phyloP scores from a whole-genome alignment of 371 early-diverging fungal species.

The Capillidium heterosporum region DNA sequence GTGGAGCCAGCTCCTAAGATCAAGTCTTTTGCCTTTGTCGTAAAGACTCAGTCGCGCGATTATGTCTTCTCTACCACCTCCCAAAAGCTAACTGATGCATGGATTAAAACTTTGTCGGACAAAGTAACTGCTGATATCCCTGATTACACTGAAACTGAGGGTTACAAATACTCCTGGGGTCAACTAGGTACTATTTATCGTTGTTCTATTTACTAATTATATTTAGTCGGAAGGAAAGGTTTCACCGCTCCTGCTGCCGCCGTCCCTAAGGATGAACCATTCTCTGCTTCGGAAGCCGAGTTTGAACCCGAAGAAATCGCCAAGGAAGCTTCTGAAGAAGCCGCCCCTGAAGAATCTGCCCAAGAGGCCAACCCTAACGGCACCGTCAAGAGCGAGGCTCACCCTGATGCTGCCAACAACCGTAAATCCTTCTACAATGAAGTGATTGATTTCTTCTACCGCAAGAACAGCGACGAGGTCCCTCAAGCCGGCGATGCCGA shows the following conservation, averaged over 20 bases:
- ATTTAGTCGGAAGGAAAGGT: constrained; percentile 3
- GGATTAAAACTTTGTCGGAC: constrained; percentile 17
- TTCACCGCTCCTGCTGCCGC: constrained; percentile 2
- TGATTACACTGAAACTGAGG: constrained; percentile 5
- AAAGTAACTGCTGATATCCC: background rate
- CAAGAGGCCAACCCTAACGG: background rate
- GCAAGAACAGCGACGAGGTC: background rate
- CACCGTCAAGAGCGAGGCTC: background rate
- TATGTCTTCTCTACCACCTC: constrained; percentile 19
- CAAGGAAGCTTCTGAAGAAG: background rate
- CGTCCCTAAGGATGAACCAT: constrained; percentile 1
- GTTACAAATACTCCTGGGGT: constrained; percentile 5
- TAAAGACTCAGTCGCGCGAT: constrained; percentile 19
- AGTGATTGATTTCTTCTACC: constrained; percentile 5
- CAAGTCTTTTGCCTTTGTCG: constrained; percentile 17
- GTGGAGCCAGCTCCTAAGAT: constrained; percentile 14
- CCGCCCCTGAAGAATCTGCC: background rate
- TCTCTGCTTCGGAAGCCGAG: constrained; percentile 8
- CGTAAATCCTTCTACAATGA: constrained; percentile 5
- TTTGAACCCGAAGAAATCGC: constrained; percentile 3
- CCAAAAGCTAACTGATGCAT: constrained; percentile 16
- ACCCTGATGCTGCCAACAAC: background rate
- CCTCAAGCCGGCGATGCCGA: background rate
- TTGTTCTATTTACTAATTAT: background rate
- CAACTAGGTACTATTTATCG: background rate